Evolutionary conservation across 164 flowering plant species (phyloP), one percentile per base, ranked within the genome.

Genomic region (Saururus chinensis): DNA sequence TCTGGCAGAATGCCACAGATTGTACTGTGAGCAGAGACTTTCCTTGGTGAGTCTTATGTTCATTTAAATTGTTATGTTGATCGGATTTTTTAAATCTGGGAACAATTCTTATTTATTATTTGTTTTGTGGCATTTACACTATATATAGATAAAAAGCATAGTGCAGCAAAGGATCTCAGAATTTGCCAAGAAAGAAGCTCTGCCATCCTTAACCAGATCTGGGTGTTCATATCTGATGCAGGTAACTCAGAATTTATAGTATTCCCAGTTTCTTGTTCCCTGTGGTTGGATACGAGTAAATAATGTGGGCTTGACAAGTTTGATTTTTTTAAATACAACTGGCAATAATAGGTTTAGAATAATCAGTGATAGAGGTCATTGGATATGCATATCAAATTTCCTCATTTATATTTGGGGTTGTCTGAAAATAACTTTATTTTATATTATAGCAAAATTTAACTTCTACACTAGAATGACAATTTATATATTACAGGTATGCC

Each of bases 151-250:
- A 19, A 63, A 63, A 55, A 37, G 86, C 69, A 91, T 91, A 61
- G 99, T 85, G 57, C 92, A 85, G 53, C 96, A 86, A 67, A 77
- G 97, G 60, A 81, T 95, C 73, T 80, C 95, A 65, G 97, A 84
- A 63, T 95, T 88, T 77, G 62, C 96, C 52, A 95, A 84, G 82
- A 92, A 84, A 75, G 99, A 91, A 74, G 73, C 77, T 12, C 67
- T 95, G 83, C 93, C 97, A 61, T 90, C 96, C 53, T 80, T 95
- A 77, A 82, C 97, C 42, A 89, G 99, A 80, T 91, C 95, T 63
- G 99, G 97, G 51, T 95, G 99, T 78, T 88, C 96, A 63, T 95
- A 88, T 75, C 70, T 95, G 19, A 82, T 84, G 84, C 96, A 93
- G 97, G 99, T 93, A 64, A n/a, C 49, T 45, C 14, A 45, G 45